Evolutionary conservation across 306 rosid species (phyloP).

Genomic region (Gastrolobium villosum): DNA sequence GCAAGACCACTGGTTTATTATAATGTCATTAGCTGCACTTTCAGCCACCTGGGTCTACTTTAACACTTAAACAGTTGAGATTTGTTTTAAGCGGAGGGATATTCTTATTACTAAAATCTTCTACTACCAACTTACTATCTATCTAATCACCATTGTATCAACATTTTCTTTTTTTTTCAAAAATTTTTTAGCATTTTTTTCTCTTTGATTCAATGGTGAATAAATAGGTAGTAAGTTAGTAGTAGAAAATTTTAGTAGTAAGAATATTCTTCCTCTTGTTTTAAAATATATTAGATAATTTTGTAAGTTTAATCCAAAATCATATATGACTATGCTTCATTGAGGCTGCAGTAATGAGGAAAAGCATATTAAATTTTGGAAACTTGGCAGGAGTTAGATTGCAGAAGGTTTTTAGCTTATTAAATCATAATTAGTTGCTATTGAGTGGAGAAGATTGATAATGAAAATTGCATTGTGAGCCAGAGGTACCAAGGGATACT

Average conservation of each 20-base stretch:
- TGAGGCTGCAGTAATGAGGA: neutral
- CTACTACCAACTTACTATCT: no score
- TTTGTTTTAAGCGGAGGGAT: neutral
- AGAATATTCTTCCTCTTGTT: no score
- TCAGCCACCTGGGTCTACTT: neutral
- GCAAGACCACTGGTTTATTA: neutral
- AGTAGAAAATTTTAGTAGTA: no score
- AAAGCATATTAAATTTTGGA: neutral
- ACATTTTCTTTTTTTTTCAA: no score
- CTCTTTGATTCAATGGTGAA: no score
- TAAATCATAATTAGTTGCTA: neutral
- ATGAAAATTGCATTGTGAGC: neutral
- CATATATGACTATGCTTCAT: no score
- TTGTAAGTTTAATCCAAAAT: no score
- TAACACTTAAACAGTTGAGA: neutral
- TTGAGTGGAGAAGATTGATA: neutral
- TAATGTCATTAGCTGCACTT: neutral
- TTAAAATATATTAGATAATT: no score
- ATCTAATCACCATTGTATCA: no score
- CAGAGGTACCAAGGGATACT: neutral
- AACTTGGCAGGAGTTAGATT: neutral
- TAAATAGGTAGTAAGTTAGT: no score
- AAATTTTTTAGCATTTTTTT: no score
- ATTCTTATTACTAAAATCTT: no score
- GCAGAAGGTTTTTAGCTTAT: neutral